Percentiles rank a stretch among this genome's conserved stretches.
These are phyloP conservation scores for Glutinoglossum americanum DNA, from an alignment of 495 filamentous ascomycete genomes.

Conservation along the genomic window DNA sequence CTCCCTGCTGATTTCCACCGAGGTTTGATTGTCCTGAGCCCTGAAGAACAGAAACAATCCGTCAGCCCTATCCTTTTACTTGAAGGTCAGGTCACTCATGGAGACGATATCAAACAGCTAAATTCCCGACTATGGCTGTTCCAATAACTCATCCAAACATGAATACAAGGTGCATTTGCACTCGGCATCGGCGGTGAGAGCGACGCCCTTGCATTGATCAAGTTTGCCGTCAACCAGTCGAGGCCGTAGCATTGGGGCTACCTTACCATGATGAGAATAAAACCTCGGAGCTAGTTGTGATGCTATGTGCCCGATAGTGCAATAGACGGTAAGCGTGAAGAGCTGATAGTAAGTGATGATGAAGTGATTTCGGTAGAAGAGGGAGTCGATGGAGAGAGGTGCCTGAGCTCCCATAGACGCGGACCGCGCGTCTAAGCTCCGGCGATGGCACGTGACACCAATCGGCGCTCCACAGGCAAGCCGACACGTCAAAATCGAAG, in stretches of 20 bases:
- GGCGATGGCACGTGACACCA: background rate
- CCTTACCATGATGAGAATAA: background rate
- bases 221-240: background rate
- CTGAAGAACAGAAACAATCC: conserved; percentile 18
- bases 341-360: background rate
- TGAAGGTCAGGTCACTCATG: background rate
- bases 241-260: background rate
- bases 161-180: background rate
- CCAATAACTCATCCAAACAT: background rate
- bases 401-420: background rate
- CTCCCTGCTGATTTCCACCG: conserved; percentile 42
- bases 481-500: background rate
- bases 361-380: background rate
- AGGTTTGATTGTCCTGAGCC: conserved; percentile 80
- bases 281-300: background rate
- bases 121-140: background rate
- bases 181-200: background rate
- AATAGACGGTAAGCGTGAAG: background rate
- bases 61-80: background rate
- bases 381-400: background rate
- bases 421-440: background rate
- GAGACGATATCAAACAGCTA: background rate
- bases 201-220: background rate
- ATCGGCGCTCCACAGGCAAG: background rate
- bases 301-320: background rate